These are phyloP conservation scores for Auriscalpium vulgare DNA, from an alignment of 768 basidiomycete genomes.

Conservation along the genomic window DNA sequence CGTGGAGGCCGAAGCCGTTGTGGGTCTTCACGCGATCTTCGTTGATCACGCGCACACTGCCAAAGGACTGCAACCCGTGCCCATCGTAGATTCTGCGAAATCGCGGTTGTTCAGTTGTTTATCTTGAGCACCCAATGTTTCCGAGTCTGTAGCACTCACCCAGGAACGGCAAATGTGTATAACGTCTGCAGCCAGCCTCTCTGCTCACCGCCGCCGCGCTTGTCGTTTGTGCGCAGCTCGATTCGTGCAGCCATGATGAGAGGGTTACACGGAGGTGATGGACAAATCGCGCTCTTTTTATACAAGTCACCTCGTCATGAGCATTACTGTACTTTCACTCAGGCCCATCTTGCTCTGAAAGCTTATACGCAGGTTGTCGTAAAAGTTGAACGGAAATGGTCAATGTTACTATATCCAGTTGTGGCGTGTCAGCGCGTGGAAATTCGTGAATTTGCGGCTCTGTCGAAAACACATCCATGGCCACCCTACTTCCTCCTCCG, in stretches of 20 bases:
- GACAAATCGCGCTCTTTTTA: no score
- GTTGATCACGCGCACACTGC: slow-evolving; percentile 82
- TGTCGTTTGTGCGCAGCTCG: slow-evolving; percentile 7
- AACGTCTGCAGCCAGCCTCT: slow-evolving; percentile 49
- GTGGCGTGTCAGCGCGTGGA: not conserved
- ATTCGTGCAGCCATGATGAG: not conserved
- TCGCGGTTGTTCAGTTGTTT: no score
- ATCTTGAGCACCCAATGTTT: no score
- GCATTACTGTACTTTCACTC: no score
- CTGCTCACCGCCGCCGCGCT: slow-evolving; percentile 10
- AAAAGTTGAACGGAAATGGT: not conserved
- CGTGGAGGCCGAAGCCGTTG: slow-evolving; percentile 82
- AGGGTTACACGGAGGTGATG: no score
- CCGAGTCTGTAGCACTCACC: slow-evolving; percentile 24
- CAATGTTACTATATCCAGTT: not conserved
- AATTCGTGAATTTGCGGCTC: not conserved
- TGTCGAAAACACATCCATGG: slow-evolving; percentile 41
- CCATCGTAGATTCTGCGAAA: slow-evolving; percentile 42
- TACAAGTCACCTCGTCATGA: no score
- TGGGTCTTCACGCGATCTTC: slow-evolving; percentile 76
- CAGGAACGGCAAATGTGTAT: slow-evolving; percentile 72
- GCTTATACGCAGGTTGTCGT: no score
- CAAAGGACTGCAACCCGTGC: slow-evolving; percentile 47
- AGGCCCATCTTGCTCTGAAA: no score
- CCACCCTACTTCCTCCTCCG: slow-evolving; percentile 79